Evolutionary conservation across 225 moss, liverwort and hornwort species (phyloP), one percentile per base, ranked within the genome.

Genomic region (Takakia lepidozioides): DNA sequence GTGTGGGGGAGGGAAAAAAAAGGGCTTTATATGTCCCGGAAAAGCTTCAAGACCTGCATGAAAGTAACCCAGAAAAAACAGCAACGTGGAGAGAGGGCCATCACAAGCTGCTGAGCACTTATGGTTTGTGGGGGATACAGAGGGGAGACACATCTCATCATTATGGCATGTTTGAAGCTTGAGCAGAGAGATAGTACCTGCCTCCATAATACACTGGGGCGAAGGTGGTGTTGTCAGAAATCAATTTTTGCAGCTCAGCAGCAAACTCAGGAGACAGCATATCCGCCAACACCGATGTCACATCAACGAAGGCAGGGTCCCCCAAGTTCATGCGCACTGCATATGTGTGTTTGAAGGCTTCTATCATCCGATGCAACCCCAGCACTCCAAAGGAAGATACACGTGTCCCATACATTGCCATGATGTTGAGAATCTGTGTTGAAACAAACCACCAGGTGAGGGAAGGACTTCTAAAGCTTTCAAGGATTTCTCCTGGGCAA

Each of bases 291-390:
- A 93, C 83, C 0, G 58, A 11, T 1, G 4, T 59, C 29, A 86
- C 48, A 46, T 88, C 74, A 0, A 68, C 67, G 24, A 85, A 93
- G 7, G 56, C 69, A 20, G 88, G 88, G 48, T 93, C 88, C 3
- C 3, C 93, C 51, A 93, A 49, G 35, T 70, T 58, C 52, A 77
- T 73, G 36, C 88, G 85, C 0, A 88, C 78, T 3, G 93, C 88
- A 15, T 58, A 93, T 0, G 88, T 74, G 21, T 93, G 88, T 60
- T 93, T 93, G 62, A 93, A 86, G 8, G 93, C 86, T 59, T 93
- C 93, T 20, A 88, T 62, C 0, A 88, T 51, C 11, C 69, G 88
- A 53, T 93, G 93, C 24, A 82, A 41, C 5, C 85, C 87, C 49
- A 73, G 27, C 24, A 81, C 16, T 19, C 78, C 83, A 5, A 55